A percentile compares a stretch with the other conserved stretches of the same genome.
These are phyloP conservation scores for Jaapia argillacea DNA, from an alignment of 768 basidiomycete genomes.

Conservation along the genomic window DNA sequence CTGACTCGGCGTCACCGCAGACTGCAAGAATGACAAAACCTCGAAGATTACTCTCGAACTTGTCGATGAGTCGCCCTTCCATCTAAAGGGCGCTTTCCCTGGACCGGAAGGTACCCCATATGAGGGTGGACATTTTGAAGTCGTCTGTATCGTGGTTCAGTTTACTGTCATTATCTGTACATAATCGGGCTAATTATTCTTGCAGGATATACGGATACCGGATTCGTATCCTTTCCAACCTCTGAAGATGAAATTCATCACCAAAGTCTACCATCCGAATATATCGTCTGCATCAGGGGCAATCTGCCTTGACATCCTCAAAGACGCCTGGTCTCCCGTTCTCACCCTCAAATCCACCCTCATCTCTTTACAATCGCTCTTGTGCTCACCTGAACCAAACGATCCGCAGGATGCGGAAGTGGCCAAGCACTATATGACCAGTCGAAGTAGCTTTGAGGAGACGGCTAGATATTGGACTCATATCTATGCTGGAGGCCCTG, in stretches of 20 bases:
- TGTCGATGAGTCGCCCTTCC: constrained; percentile 83
- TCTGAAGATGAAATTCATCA: constrained; percentile 98
- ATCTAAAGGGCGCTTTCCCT: constrained; percentile 83
- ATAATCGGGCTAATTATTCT: constrained; percentile 2
- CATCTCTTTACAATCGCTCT: constrained; percentile 86
- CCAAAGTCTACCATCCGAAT: constrained; percentile 94
- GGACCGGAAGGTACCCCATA: constrained; percentile 94
- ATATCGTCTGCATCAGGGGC: constrained; percentile 90
- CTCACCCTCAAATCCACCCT: constrained; percentile 93
- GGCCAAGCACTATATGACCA: constrained; percentile 92
- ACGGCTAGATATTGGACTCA: constrained; percentile 94
- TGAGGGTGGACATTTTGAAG: constrained; percentile 83
- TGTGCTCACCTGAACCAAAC: constrained; percentile 91
- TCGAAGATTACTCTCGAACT: constrained; percentile 82
- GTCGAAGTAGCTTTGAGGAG: constrained; percentile 77
- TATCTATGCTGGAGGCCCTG: constrained; percentile 77
- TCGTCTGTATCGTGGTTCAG: constrained; percentile 43
- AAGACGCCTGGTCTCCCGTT: constrained; percentile 93
- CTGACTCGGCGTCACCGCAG: constrained; percentile 26
- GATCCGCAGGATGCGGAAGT: constrained; percentile 98
- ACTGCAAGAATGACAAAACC: constrained; percentile 92
- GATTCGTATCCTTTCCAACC: constrained; percentile 90
- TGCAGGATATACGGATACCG: constrained; percentile 85
- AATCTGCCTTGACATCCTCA: constrained; percentile 85
- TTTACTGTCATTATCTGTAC: neutral